Percentiles rank a stretch among this genome's conserved stretches.
Evolutionary conservation across 257 asterid genomes (phyloP).

Genomic region (Solanum megistacrolobum): DNA sequence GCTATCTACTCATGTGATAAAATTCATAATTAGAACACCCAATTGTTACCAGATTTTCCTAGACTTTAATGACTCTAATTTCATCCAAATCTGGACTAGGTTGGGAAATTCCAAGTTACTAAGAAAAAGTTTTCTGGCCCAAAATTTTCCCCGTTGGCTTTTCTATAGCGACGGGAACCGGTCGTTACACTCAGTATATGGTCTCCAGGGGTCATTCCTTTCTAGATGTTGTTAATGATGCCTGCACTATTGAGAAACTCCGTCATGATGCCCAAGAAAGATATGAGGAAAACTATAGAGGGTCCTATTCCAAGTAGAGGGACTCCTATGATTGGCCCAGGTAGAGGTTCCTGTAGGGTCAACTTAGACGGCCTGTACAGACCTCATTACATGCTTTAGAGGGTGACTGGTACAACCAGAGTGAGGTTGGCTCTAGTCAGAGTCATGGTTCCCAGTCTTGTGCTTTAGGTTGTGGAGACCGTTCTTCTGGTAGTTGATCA

Average conservation of each 20-base stretch:
- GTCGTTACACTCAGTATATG: neutral
- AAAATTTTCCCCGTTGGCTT: accelerated
- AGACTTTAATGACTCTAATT: too few species aligned
- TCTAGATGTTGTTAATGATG: neutral
- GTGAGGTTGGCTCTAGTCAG: neutral
- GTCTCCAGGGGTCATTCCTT: neutral
- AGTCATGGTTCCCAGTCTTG: neutral
- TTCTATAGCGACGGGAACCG: too few species aligned
- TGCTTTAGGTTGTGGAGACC: neutral
- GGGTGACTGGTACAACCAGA: neutral
- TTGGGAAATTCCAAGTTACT: too few species aligned
- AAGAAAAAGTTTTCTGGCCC: too few species aligned
- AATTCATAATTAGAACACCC: too few species aligned
- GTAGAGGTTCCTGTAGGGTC: neutral
- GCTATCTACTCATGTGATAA: too few species aligned
- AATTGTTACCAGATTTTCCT: too few species aligned
- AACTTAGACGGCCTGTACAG: neutral
- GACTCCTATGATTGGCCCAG: neutral
- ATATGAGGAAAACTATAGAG: neutral
- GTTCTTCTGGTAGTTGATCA: neutral
- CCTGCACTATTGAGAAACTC: neutral
- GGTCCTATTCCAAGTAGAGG: neutral
- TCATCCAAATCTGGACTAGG: too few species aligned
- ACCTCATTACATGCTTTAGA: neutral
- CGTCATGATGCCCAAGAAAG: neutral